phyloP scores from a whole-genome alignment of 2,329 filamentous ascomycete species.

The Sordariomycetes sp. region DNA sequence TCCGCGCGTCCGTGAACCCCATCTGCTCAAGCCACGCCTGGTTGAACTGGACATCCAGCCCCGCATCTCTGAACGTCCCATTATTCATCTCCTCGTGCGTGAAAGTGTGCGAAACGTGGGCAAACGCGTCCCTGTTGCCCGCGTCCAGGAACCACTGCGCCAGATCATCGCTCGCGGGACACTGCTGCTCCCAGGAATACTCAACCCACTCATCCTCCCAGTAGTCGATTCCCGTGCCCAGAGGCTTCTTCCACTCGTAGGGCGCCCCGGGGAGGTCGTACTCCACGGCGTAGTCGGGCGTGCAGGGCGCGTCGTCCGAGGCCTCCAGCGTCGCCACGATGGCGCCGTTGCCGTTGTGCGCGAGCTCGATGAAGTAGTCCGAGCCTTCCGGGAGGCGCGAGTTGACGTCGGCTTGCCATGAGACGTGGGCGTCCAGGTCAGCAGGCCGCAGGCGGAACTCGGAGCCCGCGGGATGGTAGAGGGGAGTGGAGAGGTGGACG shows the following conservation, averaged over 20 bases:
- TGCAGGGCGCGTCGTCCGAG: conserved; percentile 31
- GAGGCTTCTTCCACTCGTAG: conserved; percentile 32
- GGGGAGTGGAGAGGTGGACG: conserved; percentile 42
- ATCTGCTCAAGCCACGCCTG: conserved; percentile 44
- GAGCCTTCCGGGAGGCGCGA: conserved; percentile 39
- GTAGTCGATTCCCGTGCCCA: conserved; percentile 35
- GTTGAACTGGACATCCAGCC: conserved; percentile 50
- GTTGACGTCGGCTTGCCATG: conserved; percentile 30
- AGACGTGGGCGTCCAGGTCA: conserved; percentile 34
- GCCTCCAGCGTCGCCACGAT: conserved; percentile 41
- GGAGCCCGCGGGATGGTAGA: conserved; percentile 34
- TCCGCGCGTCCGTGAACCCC: conserved; percentile 31
- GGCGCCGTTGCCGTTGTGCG: conserved; percentile 35
- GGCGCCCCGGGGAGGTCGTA: conserved; percentile 32
- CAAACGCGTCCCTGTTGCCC: conserved; percentile 41
- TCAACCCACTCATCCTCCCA: conserved; percentile 37
- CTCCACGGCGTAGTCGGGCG: conserved; percentile 26
- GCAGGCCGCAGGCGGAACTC: conserved; percentile 35
- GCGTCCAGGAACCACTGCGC: conserved; percentile 39
- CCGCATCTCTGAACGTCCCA: conserved; percentile 45
- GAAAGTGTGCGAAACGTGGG: conserved; percentile 52
- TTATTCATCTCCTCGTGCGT: conserved; percentile 49
- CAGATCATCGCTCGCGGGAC: conserved; percentile 37
- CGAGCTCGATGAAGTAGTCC: conserved; percentile 39
- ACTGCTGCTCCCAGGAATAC: conserved; percentile 37